A percentile compares a stretch with the other conserved stretches of the same genome.
phyloP scores from a whole-genome alignment of 163 green algal species.

The Scenedesmus sp. region DNA sequence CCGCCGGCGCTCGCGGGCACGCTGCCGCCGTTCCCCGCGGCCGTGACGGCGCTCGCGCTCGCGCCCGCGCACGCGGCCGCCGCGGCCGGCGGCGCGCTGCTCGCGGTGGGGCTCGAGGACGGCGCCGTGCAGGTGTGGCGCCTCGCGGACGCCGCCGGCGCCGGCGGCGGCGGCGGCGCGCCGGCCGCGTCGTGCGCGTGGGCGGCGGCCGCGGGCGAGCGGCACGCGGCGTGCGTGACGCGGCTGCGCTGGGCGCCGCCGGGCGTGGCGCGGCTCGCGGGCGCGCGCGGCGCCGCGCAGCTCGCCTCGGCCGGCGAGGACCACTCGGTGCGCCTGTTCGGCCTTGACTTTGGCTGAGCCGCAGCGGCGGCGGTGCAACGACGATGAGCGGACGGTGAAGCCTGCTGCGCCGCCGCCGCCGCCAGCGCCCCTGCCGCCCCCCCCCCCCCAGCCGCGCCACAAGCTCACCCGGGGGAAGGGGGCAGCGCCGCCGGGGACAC shows the following conservation, averaged over 20 bases:
- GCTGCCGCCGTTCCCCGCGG: constrained; percentile 56
- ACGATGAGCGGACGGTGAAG: too few species aligned
- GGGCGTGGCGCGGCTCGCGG: constrained; percentile 27
- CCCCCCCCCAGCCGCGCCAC: not conserved
- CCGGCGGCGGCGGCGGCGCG: not conserved
- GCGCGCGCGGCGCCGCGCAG: constrained; percentile 9
- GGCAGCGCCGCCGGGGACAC: too few species aligned
- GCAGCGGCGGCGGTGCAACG: too few species aligned
- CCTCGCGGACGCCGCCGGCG: constrained; percentile 3
- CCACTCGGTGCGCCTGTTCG: constrained; percentile 67
- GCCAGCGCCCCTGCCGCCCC: not conserved
- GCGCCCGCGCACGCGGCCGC: constrained; percentile 48
- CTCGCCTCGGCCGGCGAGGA: constrained; percentile 74
- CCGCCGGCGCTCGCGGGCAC: not conserved
- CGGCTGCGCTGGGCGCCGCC: constrained; percentile 29
- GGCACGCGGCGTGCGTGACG: not conserved
- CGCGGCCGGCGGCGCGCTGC: constrained; percentile 12
- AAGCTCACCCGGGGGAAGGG: not conserved
- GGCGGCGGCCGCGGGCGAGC: too few species aligned
- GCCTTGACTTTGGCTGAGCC: not conserved
- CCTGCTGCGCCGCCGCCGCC: too few species aligned
- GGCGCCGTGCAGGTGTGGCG: constrained; percentile 70
- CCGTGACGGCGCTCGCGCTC: constrained; percentile 69
- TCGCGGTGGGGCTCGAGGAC: constrained; percentile 76
- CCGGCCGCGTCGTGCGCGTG: too few species aligned